Conservation (phyloP, 1,284 basidiomycete genomes). For the Apiotrichum siamense region DNA sequence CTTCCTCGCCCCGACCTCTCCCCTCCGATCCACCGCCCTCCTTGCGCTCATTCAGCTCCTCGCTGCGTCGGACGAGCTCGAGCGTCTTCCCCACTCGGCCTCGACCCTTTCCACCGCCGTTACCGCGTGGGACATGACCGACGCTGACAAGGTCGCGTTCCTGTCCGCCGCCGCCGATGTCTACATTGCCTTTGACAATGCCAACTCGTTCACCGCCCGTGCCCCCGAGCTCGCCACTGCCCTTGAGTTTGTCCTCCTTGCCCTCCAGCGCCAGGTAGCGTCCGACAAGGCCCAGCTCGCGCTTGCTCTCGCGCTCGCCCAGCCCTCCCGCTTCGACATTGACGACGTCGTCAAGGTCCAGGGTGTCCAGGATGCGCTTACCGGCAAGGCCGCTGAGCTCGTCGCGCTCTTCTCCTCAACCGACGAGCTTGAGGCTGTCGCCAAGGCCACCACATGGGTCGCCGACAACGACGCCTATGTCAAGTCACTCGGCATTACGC, state of each 20-base stretch:
- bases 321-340: slow-evolving; percentile 69
- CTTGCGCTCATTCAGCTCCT: slow-evolving; percentile 59
- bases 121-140: slow-evolving; percentile 65
- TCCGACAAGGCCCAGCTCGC: slow-evolving; percentile 35
- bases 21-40: slow-evolving; percentile 62
- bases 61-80: slow-evolving; percentile 54
- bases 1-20: slow-evolving; percentile 62
- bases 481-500: slow-evolving; percentile 56
- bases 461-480: slow-evolving; percentile 54
- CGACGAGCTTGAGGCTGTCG: slow-evolving; percentile 63
- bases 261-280: slow-evolving; percentile 52
- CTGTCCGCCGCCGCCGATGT: slow-evolving; percentile 63
- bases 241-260: slow-evolving; percentile 51
- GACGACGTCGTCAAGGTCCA: slow-evolving; percentile 59
- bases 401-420: slow-evolving; percentile 52
- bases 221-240: slow-evolving; percentile 53
- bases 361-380: slow-evolving; percentile 29
- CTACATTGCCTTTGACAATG: slow-evolving; percentile 43
- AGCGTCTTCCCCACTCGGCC: slow-evolving; percentile 60
- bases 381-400: slow-evolving; percentile 34
- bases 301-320: slow-evolving; percentile 57
- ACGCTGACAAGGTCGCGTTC: slow-evolving; percentile 64
- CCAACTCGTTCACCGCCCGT: slow-evolving; percentile 22
- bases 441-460: slow-evolving; percentile 64
- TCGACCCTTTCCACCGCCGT: slow-evolving; percentile 66